Evolutionary conservation across 2,329 filamentous ascomycete genomes (phyloP), one percentile per base, ranked within the genome.

Genomic region (Ilyonectria destructans): DNA sequence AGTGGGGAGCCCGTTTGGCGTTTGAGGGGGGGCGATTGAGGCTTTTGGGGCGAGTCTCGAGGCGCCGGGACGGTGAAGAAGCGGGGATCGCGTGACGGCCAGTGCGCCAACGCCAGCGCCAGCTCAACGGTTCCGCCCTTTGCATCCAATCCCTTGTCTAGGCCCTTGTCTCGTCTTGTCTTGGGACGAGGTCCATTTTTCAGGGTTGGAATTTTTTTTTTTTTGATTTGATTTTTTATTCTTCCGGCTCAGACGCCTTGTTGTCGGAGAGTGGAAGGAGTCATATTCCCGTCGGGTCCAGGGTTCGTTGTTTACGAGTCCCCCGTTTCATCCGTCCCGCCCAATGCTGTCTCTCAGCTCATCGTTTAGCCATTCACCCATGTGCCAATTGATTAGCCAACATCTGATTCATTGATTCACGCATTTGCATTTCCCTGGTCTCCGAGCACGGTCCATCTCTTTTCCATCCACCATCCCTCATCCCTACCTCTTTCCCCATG

Each of bases 31-130:
- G 33, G 61, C 45, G 51, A 17, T 17, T 15, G 17, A 15, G 49
- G 15, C 13, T 13, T 15, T 19, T 15, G 52, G 13, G 49, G n/a
- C n/a, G 31, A 54, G 33, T 21, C 48, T 21, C 33, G 46, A 19
- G 19, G 10, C 37, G 37, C 37, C 37, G 17, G 55, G 43, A 57
- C 60, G 35, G 35, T 10, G 37, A 55, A 65, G 65, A 65, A 71
- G 73, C 64, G 62, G 65, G 67, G 67, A 67, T 69, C 64, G 59
- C 55, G 55, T 51, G 49, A 67, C 49, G 63, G 64, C 63, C 64
- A 62, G 43, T 63, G 68, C 68, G 60, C 40, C 37, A 59, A n/a
- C 40, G 23, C 57, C 46, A 65, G 62, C 57, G 46, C 59, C 58
- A 63, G 54, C 63, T 68, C 57, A 57, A 65, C 60, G 60, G 65